Conservation (phyloP, 345 rosid genomes). For the Murraya koenigii region DNA sequence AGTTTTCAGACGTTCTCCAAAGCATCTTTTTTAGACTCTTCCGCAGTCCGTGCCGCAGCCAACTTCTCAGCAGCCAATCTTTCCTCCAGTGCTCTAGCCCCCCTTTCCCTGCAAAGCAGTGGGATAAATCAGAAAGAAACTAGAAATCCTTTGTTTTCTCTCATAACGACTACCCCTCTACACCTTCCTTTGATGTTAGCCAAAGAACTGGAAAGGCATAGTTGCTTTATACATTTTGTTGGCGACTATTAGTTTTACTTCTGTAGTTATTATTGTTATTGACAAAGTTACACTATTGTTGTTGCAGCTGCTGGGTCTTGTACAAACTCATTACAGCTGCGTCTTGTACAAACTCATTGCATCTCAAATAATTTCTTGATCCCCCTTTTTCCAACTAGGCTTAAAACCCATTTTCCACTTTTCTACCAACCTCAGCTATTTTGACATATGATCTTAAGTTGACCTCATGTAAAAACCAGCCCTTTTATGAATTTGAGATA, state of each 20-base stretch:
- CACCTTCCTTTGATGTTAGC: background rate
- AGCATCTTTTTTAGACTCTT: constrained; percentile 56
- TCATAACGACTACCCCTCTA: background rate
- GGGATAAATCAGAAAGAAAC: constrained; percentile 3
- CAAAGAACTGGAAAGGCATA: background rate
- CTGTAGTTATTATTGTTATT: background rate
- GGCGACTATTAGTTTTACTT: background rate
- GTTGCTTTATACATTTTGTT: too few species aligned
- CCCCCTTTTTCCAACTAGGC: background rate
- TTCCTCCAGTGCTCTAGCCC: constrained; percentile 97
- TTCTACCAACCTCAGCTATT: background rate
- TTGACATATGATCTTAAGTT: background rate
- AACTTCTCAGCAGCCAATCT: constrained; percentile 80
- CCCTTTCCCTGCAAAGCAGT: constrained; percentile 77
- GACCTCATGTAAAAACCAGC: background rate
- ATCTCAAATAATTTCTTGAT: background rate
- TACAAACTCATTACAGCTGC: too few species aligned
- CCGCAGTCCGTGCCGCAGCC: constrained; percentile 47
- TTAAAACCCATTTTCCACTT: background rate
- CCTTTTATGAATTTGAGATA: background rate
- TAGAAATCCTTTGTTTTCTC: background rate
- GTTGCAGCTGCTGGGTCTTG: background rate
- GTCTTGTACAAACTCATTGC: background rate
- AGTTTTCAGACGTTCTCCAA: constrained; percentile 53
- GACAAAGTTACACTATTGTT: too few species aligned